phyloP scores from a whole-genome alignment of 2,329 filamentous ascomycete genomes.

The Colletotrichum tanaceti region DNA sequence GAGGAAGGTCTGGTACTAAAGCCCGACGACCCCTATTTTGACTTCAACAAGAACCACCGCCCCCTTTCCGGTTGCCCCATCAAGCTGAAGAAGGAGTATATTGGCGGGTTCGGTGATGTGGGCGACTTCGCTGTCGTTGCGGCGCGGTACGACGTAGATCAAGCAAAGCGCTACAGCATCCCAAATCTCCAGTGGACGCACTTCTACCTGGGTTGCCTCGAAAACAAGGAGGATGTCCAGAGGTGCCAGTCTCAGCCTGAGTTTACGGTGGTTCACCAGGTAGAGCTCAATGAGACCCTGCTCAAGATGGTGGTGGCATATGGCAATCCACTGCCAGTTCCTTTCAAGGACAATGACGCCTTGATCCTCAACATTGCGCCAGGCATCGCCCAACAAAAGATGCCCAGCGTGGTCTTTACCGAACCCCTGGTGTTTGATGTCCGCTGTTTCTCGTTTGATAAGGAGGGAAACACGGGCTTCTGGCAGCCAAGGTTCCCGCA shows the following conservation, averaged over 20 bases:
- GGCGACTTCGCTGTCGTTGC: constrained; percentile 86
- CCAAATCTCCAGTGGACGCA: constrained; percentile 77
- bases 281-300: constrained; percentile 65
- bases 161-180: constrained; percentile 67
- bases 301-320: constrained; percentile 63
- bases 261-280: constrained; percentile 75
- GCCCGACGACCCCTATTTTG: constrained; percentile 82
- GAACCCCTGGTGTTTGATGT: constrained; percentile 83
- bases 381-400: constrained; percentile 55
- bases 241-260: constrained; percentile 63
- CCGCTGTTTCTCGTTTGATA: constrained; percentile 83
- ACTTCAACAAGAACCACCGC: constrained; percentile 54
- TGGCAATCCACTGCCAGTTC: constrained; percentile 58
- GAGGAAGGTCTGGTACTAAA: constrained; percentile 88
- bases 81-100: constrained; percentile 89
- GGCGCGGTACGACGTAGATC: constrained; percentile 74
- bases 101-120: constrained; percentile 81
- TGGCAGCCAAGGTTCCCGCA: constrained; percentile 82
- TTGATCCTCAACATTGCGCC: constrained; percentile 61
- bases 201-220: constrained; percentile 82
- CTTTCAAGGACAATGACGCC: constrained; percentile 51
- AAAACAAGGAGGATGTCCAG: constrained; percentile 71
- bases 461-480: constrained; percentile 74
- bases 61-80: constrained; percentile 68
- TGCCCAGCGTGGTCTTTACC: constrained; percentile 69